phyloP scores from a whole-genome alignment of 1,139 yeast genomes.

The Yamadazyma pseudoaaseri region DNA sequence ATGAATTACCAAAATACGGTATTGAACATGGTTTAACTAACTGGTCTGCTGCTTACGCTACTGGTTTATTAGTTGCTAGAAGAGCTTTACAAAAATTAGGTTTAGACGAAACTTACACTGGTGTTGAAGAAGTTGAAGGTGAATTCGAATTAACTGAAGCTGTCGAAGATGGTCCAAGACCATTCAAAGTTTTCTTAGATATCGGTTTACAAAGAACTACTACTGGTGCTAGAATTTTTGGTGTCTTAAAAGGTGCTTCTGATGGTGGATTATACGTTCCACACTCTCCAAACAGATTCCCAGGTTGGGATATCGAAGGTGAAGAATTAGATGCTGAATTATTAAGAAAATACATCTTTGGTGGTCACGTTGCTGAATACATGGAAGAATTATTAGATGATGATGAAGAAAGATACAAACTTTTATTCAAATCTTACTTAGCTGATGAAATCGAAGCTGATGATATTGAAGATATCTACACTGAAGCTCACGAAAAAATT shows the following conservation, averaged over 20 bases:
- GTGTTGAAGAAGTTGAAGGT: slow-evolving; percentile 99
- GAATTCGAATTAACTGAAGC: slow-evolving; percentile 98
- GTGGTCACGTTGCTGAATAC: slow-evolving; percentile 99
- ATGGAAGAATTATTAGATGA: slow-evolving; percentile 99
- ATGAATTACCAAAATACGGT: slow-evolving; percentile 98
- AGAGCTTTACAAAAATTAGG: slow-evolving; percentile 98
- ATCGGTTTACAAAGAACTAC: slow-evolving; percentile 99
- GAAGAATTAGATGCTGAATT: slow-evolving; percentile 98
- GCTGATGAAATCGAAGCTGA: slow-evolving; percentile 98
- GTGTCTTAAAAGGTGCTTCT: slow-evolving; percentile 99
- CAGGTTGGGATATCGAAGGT: slow-evolving; percentile 99
- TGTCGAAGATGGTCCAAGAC: slow-evolving; percentile 99
- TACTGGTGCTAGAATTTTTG: slow-evolving; percentile 99
- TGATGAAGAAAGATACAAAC: slow-evolving; percentile 99
- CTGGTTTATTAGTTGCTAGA: slow-evolving; percentile 98
- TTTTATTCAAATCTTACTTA: slow-evolving; percentile 94
- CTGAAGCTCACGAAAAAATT: slow-evolving; percentile 91
- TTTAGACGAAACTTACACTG: slow-evolving; percentile 95
- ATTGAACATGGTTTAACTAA: slow-evolving; percentile 98
- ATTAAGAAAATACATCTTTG: slow-evolving; percentile 98
- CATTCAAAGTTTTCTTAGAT: slow-evolving; percentile 99
- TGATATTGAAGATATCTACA: slow-evolving; percentile 92
- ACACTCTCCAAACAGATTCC: slow-evolving; percentile 99
- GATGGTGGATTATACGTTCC: slow-evolving; percentile 99
- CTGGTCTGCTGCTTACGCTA: slow-evolving; percentile 99